Base-by-base conservation (phyloP, 306 rosid genomes). In the Alnus glutinosa region DNA sequence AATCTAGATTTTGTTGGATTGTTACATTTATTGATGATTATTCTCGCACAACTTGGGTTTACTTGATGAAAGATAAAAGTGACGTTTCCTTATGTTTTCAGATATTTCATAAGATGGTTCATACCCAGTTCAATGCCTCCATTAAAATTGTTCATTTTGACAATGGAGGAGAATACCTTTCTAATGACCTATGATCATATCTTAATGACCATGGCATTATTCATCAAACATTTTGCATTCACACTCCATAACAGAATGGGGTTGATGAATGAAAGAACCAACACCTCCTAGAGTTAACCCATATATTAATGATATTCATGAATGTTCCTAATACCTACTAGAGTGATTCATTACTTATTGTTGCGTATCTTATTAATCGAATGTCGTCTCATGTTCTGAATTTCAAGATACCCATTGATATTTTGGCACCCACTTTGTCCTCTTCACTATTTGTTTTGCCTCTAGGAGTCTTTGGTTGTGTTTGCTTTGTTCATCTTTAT, bases 221-320 rank as follows among this genome's bases (percentile, higher is more conserved):
- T 57, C 79, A 67, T 9, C 48, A 77, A 28, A 82, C 48, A 4
- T 52, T 47, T 28, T 77, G 51, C 63, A 4, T 75, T 2, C 30
- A 70, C 28, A 73, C 66, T 1, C 72, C 50, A 0, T 50, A 73
- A 3, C 66, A 77, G 10, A 54, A 74, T 52, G 16, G 14, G 5
- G 63, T 73, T 9, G 46, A 7, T 1, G 32, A 50, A 3, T 3
- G 16, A 2, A 54, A 55, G 16, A 74, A 74, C 0, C 6, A 19
- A 0, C 68, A 55, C n/a, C 61, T 55, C 1, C 47, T 74, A 37
- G 42, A 37, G 42, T 4, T 37, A 37, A 37, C 42, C 4, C 42
- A 5, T 3, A 5, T 5, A 37, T 37, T 37, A 37, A 37, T 37
- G 42, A 37, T 37, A 3, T 3, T 37, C 42, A 37, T 37, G 42